Evolutionary conservation across 768 basidiomycete genomes (phyloP).

Genomic region (Termitomyces sp.): DNA sequence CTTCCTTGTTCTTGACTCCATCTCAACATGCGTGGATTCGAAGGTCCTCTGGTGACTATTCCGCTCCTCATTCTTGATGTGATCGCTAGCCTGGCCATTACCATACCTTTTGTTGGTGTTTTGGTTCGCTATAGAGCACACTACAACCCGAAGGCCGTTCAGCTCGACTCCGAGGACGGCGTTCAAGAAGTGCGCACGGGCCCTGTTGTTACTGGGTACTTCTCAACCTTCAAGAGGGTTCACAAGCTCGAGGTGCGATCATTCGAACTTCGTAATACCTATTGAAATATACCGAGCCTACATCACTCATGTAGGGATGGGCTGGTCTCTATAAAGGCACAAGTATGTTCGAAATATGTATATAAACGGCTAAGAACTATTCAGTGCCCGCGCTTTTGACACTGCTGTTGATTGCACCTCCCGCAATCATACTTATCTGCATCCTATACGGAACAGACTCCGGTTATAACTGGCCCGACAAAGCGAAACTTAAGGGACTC

Average conservation of each 20-base stretch:
- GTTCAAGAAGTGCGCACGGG: conserved; percentile 48
- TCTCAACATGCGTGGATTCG: background rate
- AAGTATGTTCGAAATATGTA: conserved; percentile 39
- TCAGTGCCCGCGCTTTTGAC: conserved; percentile 4
- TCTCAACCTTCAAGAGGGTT: conserved; percentile 68
- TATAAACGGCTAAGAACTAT: no score
- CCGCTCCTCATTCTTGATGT: background rate
- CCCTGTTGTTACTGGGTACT: conserved; percentile 66
- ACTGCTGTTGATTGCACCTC: background rate
- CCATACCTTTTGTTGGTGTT: conserved; percentile 59
- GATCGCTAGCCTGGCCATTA: conserved; percentile 42
- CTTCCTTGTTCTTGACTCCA: background rate
- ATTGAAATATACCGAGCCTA: background rate
- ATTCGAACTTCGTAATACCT: conserved; percentile 12
- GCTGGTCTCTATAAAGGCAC: conserved; percentile 76
- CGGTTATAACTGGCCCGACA: background rate
- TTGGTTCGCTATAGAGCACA: conserved; percentile 76
- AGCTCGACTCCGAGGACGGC: conserved; percentile 62
- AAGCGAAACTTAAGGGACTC: background rate
- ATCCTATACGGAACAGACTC: background rate
- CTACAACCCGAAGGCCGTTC: conserved; percentile 79
- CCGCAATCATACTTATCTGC: background rate
- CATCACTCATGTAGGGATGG: conserved; percentile 43
- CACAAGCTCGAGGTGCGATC: conserved; percentile 60
- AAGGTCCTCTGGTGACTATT: background rate